phyloP scores from a whole-genome alignment of 306 rosid species.

The Cucurbita pepo region DNA sequence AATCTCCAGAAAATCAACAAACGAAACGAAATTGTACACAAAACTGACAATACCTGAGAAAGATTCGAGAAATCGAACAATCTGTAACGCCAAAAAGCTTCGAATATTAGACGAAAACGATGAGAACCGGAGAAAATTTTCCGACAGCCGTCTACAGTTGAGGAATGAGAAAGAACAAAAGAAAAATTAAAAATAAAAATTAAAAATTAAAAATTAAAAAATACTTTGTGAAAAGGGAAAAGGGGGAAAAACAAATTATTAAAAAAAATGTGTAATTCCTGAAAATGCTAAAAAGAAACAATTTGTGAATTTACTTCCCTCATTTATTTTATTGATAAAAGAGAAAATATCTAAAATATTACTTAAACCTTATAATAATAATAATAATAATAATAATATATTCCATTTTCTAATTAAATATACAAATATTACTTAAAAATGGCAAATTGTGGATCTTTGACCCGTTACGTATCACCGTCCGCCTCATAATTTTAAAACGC shows the following conservation, averaged over 20 bases:
- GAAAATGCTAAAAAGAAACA: not conserved
- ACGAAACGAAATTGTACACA: not conserved
- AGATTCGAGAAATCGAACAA: not conserved
- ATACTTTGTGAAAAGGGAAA: constrained; percentile 9
- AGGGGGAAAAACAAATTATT: not conserved
- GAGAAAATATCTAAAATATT: not conserved
- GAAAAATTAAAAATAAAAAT: not conserved
- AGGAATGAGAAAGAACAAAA: constrained; percentile 4
- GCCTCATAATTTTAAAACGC: too few species aligned
- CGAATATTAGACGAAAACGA: not conserved
- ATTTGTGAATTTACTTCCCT: not conserved
- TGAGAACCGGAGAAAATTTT: constrained; percentile 23
- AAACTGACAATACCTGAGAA: not conserved
- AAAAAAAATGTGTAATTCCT: constrained; percentile 1
- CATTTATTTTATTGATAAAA: not conserved
- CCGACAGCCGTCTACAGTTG: constrained; percentile 37
- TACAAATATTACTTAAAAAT: not conserved
- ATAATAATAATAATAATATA: not conserved
- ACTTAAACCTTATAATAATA: not conserved
- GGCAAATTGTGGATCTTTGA: not conserved
- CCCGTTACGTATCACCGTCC: too few species aligned
- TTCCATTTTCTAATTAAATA: not conserved
- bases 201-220: not conserved
- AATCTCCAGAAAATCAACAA: not conserved
- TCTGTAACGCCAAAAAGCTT: constrained; percentile 2